phyloP scores from a whole-genome alignment of 1,284 basidiomycete genomes.

The Heterobasidion occidentale region DNA sequence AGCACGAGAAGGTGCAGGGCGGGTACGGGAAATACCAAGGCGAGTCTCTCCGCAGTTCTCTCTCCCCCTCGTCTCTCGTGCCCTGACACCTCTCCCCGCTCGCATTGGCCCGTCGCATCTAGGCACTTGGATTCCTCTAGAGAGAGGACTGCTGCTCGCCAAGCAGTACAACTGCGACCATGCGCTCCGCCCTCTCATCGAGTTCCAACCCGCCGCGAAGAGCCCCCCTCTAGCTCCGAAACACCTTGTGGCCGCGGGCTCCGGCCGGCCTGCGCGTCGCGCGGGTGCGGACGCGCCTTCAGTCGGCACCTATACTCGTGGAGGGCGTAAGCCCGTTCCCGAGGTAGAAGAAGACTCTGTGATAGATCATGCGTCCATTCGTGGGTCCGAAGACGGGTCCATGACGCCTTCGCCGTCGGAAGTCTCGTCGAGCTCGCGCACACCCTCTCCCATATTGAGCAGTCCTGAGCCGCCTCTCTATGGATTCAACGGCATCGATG shows the following conservation, averaged over 20 bases:
- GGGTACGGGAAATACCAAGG: conserved; percentile 99
- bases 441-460: conserved; percentile 75
- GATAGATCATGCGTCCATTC: conserved; percentile 49
- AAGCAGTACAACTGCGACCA: conserved; percentile 92
- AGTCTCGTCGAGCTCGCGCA: conserved; percentile 80
- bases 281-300: conserved; percentile 31
- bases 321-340: conserved; percentile 38
- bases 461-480: conserved; percentile 33
- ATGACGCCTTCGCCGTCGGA: conserved; percentile 84
- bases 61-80: background rate
- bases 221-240: conserved; percentile 97
- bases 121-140: conserved; percentile 99
- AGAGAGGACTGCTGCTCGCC: conserved; percentile 80
- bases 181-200: conserved; percentile 89
- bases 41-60: conserved; percentile 26
- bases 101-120: background rate
- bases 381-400: conserved; percentile 72
- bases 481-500: conserved; percentile 33
- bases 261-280: conserved; percentile 46
- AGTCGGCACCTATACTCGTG: conserved; percentile 40
- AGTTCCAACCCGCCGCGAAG: conserved; percentile 86
- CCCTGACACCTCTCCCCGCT: conserved; percentile 1
- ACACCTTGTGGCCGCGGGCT: conserved; percentile 73
- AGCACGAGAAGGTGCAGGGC: conserved; percentile 99
- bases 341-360: conserved; percentile 45